phyloP scores from a whole-genome alignment of 164 flowering plant species.

The Nymphaea colorata region DNA sequence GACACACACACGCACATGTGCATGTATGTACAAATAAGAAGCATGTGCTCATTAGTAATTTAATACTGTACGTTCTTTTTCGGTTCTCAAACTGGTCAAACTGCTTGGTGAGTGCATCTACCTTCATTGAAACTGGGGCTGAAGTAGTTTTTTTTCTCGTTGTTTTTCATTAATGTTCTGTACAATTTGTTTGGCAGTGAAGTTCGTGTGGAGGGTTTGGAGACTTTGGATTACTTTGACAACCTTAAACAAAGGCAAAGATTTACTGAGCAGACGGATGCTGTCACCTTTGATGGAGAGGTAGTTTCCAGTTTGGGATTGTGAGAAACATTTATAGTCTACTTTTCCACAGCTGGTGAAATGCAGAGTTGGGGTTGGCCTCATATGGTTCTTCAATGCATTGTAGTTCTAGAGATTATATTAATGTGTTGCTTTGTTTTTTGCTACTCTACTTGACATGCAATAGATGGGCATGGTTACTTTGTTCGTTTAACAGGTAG shows the following conservation, averaged over 20 bases:
- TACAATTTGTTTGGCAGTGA: slow-evolving; percentile 47
- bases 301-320: slow-evolving; percentile 18
- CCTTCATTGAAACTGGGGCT: too few relatives aligned
- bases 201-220: slow-evolving; percentile 91
- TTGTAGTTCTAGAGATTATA: neutral
- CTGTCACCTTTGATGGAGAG: slow-evolving; percentile 86
- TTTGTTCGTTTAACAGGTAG: slow-evolving; percentile 27
- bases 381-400: too few relatives aligned
- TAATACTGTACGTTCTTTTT: too few relatives aligned
- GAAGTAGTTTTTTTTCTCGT: too few relatives aligned
- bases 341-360: too few relatives aligned
- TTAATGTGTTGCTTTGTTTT: neutral
- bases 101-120: too few relatives aligned
- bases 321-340: too few relatives aligned
- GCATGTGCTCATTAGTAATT: too few relatives aligned
- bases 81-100: too few relatives aligned
- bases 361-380: too few relatives aligned
- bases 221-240: slow-evolving; percentile 76
- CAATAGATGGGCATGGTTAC: too few relatives aligned
- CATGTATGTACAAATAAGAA: neutral
- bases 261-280: slow-evolving; percentile 88
- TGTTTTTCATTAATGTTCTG: too few relatives aligned
- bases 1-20: neutral
- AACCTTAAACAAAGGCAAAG: slow-evolving; percentile 45
- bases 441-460: neutral